Evolutionary conservation across 192 early-diverging fungal species (phyloP).

Genomic region (Lobulomyces angularis): DNA sequence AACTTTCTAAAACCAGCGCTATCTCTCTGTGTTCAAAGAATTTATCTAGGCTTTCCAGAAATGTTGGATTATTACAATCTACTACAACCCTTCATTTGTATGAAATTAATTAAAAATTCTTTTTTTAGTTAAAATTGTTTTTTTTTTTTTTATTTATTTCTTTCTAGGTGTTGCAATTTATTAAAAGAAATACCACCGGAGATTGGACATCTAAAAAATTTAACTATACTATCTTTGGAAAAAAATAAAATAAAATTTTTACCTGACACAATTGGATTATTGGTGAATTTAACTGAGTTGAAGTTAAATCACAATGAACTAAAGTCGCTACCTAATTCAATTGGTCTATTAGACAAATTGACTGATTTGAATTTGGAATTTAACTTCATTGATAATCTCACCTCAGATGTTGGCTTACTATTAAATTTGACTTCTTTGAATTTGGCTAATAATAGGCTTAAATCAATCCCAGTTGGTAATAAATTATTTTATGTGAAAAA

Average conservation of each 20-base stretch:
- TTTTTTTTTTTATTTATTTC: conserved; percentile 2
- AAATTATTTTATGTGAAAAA: conserved; percentile 56
- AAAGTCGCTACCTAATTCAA: conserved; percentile 41
- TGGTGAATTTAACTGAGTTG: conserved; percentile 54
- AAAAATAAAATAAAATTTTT: conserved; percentile 49
- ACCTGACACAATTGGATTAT: conserved; percentile 53
- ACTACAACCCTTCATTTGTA: conserved; percentile 62
- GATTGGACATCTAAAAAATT: conserved; percentile 58
- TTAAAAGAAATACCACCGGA: conserved; percentile 56
- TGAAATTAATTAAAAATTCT: conserved; percentile 4
- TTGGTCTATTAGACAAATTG: conserved; percentile 55
- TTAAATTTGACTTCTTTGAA: conserved; percentile 52
- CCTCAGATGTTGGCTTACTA: conserved; percentile 50
- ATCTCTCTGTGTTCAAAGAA: conserved; percentile 47
- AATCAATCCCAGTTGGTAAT: conserved; percentile 56
- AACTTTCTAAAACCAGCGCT: too few species aligned
- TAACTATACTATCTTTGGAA: conserved; percentile 51
- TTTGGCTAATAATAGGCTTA: conserved; percentile 52
- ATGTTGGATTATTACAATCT: conserved; percentile 49
- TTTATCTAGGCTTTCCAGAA: conserved; percentile 52
- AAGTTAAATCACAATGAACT: conserved; percentile 55
- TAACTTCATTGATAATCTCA: conserved; percentile 48
- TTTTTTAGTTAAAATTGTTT: conserved; percentile 1
- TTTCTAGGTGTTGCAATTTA: conserved; percentile 59
- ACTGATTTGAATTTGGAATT: conserved; percentile 40